phyloP scores from a whole-genome alignment of 495 filamentous ascomycete species.

The Talaromyces proteolyticus region DNA sequence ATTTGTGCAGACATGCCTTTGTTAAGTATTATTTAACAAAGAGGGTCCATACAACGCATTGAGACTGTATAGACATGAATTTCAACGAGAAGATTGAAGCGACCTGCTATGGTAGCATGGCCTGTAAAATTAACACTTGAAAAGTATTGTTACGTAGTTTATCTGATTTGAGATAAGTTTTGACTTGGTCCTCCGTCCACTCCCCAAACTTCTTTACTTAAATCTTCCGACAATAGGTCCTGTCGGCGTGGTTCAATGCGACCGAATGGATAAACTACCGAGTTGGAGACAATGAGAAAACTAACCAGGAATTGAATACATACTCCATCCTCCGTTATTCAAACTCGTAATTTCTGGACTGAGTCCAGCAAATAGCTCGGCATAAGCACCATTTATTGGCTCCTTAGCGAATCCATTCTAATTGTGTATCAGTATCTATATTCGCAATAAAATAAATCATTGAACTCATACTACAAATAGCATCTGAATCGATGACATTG shows the following conservation, averaged over 20 bases:
- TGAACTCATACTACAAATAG: not conserved
- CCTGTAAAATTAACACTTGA: not conserved
- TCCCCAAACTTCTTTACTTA: not conserved
- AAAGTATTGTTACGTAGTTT: not conserved
- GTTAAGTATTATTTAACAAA: no score
- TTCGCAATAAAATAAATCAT: not conserved
- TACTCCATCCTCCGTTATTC: constrained; percentile 8
- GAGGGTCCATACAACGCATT: no score
- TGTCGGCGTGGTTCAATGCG: not conserved
- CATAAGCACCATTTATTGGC: constrained; percentile 13
- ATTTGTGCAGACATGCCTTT: no score
- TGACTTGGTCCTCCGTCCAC: not conserved
- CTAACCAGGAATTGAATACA: not conserved
- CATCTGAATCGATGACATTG: not conserved
- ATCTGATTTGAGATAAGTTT: not conserved
- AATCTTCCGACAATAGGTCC: not conserved
- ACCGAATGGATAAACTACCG: not conserved
- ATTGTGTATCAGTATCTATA: not conserved
- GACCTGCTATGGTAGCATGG: not conserved
- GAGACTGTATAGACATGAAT: no score
- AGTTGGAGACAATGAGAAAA: not conserved
- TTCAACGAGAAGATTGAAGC: no score
- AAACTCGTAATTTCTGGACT: constrained; percentile 6
- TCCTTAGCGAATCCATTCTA: constrained; percentile 1
- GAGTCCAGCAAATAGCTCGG: constrained; percentile 11